These are phyloP conservation scores for Trichoderma sp. DNA, from an alignment of 2,329 filamentous ascomycete genomes.

Conservation along the genomic window DNA sequence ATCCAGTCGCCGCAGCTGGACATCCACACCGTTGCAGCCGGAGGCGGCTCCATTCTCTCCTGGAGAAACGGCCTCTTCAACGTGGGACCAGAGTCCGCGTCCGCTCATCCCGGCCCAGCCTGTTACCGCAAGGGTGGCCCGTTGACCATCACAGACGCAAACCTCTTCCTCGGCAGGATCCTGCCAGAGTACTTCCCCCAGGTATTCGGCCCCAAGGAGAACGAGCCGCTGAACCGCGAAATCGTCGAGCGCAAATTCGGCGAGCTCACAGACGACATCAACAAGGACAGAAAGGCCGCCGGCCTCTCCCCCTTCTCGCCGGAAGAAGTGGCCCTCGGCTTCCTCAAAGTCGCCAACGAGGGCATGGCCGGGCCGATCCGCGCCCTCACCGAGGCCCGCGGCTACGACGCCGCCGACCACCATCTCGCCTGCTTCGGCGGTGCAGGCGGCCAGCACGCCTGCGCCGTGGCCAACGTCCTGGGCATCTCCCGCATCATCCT, in stretches of 20 bases:
- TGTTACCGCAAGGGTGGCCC: conserved; percentile 75
- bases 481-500: conserved; percentile 49
- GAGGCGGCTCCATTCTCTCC: conserved; percentile 70
- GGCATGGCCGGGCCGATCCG: conserved; percentile 44
- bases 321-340: conserved; percentile 44
- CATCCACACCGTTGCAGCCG: conserved; percentile 79
- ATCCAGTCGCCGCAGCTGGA: conserved; percentile 80
- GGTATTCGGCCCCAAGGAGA: conserved; percentile 46
- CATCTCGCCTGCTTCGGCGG: conserved; percentile 44
- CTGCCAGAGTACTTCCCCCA: conserved; percentile 69
- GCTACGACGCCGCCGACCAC: conserved; percentile 42
- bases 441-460: conserved; percentile 49
- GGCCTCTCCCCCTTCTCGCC: conserved; percentile 36
- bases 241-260: conserved; percentile 46
- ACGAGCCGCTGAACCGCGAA: conserved; percentile 44
- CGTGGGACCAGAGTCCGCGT: conserved; percentile 71
- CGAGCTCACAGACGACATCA: conserved; percentile 48
- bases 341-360: conserved; percentile 44
- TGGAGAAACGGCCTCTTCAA: conserved; percentile 74
- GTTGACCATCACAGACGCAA: conserved; percentile 72
- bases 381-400: conserved; percentile 42
- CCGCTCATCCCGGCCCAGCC: conserved; percentile 70
- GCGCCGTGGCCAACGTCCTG: conserved; percentile 47
- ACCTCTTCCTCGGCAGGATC: conserved; percentile 65
- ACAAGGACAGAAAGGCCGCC: conserved; percentile 39